phyloP scores from a whole-genome alignment of 1,139 yeast genomes.

The Saccharomyces pastorianus region DNA sequence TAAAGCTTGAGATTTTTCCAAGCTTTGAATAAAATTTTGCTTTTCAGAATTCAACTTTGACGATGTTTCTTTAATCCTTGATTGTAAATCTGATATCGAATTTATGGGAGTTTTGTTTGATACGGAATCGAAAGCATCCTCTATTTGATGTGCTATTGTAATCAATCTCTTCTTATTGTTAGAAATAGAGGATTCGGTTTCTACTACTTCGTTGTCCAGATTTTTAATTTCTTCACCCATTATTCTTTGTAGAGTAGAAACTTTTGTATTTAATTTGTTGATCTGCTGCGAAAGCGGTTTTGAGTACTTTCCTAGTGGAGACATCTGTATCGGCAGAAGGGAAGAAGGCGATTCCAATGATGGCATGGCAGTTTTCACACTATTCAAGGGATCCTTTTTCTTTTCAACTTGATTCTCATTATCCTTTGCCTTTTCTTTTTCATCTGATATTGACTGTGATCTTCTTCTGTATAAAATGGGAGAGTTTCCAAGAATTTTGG shows the following conservation, averaged over 20 bases:
- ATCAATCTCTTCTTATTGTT: not conserved
- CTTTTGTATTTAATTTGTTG: not conserved
- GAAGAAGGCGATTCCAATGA: not conserved
- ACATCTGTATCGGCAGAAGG: not conserved
- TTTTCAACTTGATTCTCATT: not conserved
- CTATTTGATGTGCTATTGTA: not conserved
- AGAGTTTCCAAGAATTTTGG: slow-evolving; percentile 15
- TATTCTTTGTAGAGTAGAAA: not conserved
- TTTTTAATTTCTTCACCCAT: not conserved
- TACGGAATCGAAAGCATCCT: not conserved
- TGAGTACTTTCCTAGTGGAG: not conserved
- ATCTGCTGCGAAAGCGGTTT: not conserved
- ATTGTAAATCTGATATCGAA: slow-evolving; percentile 1
- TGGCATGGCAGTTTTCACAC: not conserved
- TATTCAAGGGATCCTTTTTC: not conserved
- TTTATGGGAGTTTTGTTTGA: not conserved
- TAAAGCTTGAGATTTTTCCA: slow-evolving; percentile 52
- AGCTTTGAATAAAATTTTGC: slow-evolving; percentile 11
- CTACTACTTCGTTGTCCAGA: not conserved
- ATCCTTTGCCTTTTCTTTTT: slow-evolving; percentile 2
- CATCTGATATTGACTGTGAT: slow-evolving; percentile 2
- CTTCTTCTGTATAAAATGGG: slow-evolving; percentile 16
- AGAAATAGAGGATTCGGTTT: not conserved
- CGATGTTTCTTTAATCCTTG: not conserved
- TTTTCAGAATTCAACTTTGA: slow-evolving; percentile 6